A percentile compares a stretch with the other conserved stretches of the same genome.
These are phyloP conservation scores for Beauveria pseudobassiana DNA, from an alignment of 2,329 filamentous ascomycete genomes.

Conservation along the genomic window DNA sequence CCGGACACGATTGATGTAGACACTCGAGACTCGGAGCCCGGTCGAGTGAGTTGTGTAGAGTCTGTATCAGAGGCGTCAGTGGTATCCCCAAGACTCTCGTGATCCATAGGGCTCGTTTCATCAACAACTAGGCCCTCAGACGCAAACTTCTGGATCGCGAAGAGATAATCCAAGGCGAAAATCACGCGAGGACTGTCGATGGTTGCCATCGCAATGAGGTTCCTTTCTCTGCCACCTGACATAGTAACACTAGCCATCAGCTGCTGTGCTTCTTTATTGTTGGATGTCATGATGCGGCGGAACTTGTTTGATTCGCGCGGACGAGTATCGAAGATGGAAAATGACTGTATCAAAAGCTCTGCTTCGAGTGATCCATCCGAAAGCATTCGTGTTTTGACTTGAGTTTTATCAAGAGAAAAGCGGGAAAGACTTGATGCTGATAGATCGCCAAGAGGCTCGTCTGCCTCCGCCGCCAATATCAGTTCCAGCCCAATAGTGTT, in stretches of 20 bases:
- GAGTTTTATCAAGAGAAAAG: constrained; percentile 90
- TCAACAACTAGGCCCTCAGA: constrained; percentile 58
- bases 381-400: constrained; percentile 85
- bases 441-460: constrained; percentile 70
- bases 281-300: constrained; percentile 94
- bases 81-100: constrained; percentile 48
- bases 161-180: constrained; percentile 91
- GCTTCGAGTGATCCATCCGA: constrained; percentile 88
- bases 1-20: constrained; percentile 18
- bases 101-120: constrained; percentile 45
- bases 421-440: constrained; percentile 79
- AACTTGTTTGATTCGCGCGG: constrained; percentile 88
- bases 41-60: constrained; percentile 43
- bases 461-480: constrained; percentile 61
- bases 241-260: constrained; percentile 97
- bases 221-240: constrained; percentile 72
- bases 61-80: constrained; percentile 53
- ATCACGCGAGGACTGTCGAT: constrained; percentile 93
- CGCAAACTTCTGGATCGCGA: constrained; percentile 80
- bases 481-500: constrained; percentile 84
- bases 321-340: constrained; percentile 91
- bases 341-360: constrained; percentile 86
- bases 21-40: constrained; percentile 28
- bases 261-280: constrained; percentile 91
- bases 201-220: constrained; percentile 83